Evolutionary conservation across 2,329 filamentous ascomycete genomes (phyloP), one percentile per base, ranked within the genome.

Genomic region (Didymella sp.): DNA sequence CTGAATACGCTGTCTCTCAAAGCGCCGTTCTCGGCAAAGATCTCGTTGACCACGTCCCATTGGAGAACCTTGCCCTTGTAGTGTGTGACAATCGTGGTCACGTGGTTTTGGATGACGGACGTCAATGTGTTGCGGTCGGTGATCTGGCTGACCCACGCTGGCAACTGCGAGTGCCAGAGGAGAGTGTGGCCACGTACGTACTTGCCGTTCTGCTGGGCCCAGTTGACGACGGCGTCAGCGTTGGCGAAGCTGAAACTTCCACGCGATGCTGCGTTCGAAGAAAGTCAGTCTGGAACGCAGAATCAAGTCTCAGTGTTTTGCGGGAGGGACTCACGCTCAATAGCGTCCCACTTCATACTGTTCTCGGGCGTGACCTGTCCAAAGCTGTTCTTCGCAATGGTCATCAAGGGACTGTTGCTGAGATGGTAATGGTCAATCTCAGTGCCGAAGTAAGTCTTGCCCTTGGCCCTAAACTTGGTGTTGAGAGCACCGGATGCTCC

Each of bases 341-440:
- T 17, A 1, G 33, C 33, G 12, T 37, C 33, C 33, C 33, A 37
- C 33, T 37, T 37, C 33, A 37, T 37, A 17, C 33, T 37, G 33
- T 37, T 37, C 33, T 37, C 33, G 33, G 33, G 33, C n/a, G 33
- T 37, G 33, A 37, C n/a, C 15, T 37, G 33, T 19, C 33, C 33
- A 37, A 37, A 37, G 17, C 33, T 37, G 33, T 37, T 37, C 17
- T 37, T 37, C n/a, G 33, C 33, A 37, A 37, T 37, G 33, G 33
- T 31, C 42, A 45, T 21, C 42, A 45, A 22, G 17, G 42, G 4
- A 13, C 9, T 45, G 42, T 45, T 45, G 42, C 17, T 45, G n/a
- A 45, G 42, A 30, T 45, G 42, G 42, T 45, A 45, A 13, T 45
- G 42, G 27, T 45, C 42, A 17, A 45, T 45, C 42, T 45, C 42